Evolutionary conservation across 768 basidiomycete genomes (phyloP), one percentile per base, ranked within the genome.

Genomic region (Suillus bovinus): DNA sequence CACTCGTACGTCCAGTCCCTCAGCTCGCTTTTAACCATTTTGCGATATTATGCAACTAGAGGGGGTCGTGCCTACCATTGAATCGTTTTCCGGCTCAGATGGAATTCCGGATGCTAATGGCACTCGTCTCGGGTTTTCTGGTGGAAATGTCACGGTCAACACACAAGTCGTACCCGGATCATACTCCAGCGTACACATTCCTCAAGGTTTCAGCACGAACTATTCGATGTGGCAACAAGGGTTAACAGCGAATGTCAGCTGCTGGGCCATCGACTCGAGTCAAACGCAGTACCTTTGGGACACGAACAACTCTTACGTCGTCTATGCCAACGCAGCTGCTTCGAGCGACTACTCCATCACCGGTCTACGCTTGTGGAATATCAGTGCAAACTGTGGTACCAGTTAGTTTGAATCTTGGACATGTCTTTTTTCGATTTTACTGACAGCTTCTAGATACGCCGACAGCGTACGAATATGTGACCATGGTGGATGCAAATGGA

Each of bases 201-300:
- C 47, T 17, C 22, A 41, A 11, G 60, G 60, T 14, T 52, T 61
- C 10, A 39, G n/a, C 10, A 55, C 9, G 17, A 61, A 61, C 42
- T 61, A 54, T 24, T 34, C 53, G 14, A 38, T 61, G n/a, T 61
- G 2, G 24, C 60, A 61, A 22, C 60, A 61, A 29, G 60, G 60
- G 24, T 41, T 61, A n/a, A 60, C 59, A 22, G 60, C 52, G 20
- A 7, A 55, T 10, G 60, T 61, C 52, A 42, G 8, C 27, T 61
- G 60, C 14, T 24, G 8, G 24, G 24, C 47, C 29, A 39, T 55
- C 5, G 22, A 36, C 34, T 16, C 38, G 38, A 61, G n/a, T 44
- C 38, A 54, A 22, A 55, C 8, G 20, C 60, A 61, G 24, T 41
- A 61, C 38, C 5, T 54, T 20, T 39, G 52, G 49, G 14, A 52